Evolutionary conservation across 2,329 filamentous ascomycete genomes (phyloP).

Genomic region (Alternaria viburni): DNA sequence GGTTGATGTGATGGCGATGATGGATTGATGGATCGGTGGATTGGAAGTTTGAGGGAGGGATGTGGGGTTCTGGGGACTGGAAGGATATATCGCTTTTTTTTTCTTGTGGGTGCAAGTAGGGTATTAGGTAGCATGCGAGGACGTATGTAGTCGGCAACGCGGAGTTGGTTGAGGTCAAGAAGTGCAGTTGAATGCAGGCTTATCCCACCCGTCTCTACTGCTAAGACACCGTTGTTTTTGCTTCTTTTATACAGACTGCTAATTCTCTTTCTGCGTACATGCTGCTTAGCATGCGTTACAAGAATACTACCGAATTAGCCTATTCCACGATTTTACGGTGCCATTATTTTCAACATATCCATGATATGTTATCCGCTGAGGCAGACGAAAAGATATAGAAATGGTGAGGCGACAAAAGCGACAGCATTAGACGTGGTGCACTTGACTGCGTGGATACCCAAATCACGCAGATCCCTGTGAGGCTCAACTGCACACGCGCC

Average conservation of each 20-base stretch:
- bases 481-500: constrained; percentile 24
- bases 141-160: not conserved
- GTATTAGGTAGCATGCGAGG: not conserved
- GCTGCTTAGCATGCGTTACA: not conserved
- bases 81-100: not conserved
- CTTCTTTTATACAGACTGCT: not conserved
- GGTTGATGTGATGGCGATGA: not conserved
- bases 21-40: not conserved
- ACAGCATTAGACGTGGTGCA: not conserved
- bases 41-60: not conserved
- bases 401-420: not conserved
- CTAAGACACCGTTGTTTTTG: not conserved
- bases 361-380: not conserved
- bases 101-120: not conserved
- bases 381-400: not conserved
- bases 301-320: not conserved
- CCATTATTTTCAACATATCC: not conserved
- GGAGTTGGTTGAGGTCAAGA: not conserved
- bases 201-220: not conserved
- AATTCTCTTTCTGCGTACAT: not conserved
- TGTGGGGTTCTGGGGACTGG: not conserved
- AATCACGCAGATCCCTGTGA: constrained; percentile 3
- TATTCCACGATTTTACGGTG: not conserved
- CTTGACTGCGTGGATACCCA: not conserved
- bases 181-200: not conserved